Evolutionary conservation across 176 grass and related monocot species (phyloP), one percentile per base, ranked within the genome.

Genomic region (Dactylis glomerata): DNA sequence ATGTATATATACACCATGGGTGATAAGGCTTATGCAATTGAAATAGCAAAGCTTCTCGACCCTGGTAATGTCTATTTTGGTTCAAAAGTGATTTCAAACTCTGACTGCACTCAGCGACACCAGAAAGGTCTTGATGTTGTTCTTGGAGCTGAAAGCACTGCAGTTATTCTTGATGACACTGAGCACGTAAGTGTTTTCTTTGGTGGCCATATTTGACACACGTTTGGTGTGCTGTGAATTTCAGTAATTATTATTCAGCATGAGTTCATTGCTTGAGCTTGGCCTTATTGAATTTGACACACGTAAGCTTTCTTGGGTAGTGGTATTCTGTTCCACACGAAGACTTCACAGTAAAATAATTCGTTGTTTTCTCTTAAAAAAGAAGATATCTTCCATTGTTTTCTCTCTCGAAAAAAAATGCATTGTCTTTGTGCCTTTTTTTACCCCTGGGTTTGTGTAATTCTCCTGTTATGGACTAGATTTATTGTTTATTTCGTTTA

Each of bases 1-100:
- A 83, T 98, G 91, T 96, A 95, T 77, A 90, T 98, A 80, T 98
- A 98, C 59, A 95, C 93, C 74, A 98, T 98, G 96, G 96, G 90
- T 46, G 93, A 94, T 68, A 88, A 91, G 77, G 57, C 91, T 40
- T 98, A 98, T 87, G 96, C 96, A 73, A 78, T 92, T 67, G 91
- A 98, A 84, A 95, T 98, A 81, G 96, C 84, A 11, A 98, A 98
- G 78, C 85, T 98, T 81, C 91, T 95, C 58, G 96, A 98, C 81
- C 96, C 96, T 83, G 79, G 24, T 58, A 88, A 93, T 79, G 79
- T 90, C 30, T 98, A 98, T 82, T 98, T 98, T 76, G 26, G 75
- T 76, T 93, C 87, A 17, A 98, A 98, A 79, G 91, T 98, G 28
- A 95, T 98, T 73, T 93, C 88, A 32, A 94, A 98, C 82, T 86